phyloP scores from a whole-genome alignment of 1,284 basidiomycete genomes.

The Jaminaea rosea region DNA sequence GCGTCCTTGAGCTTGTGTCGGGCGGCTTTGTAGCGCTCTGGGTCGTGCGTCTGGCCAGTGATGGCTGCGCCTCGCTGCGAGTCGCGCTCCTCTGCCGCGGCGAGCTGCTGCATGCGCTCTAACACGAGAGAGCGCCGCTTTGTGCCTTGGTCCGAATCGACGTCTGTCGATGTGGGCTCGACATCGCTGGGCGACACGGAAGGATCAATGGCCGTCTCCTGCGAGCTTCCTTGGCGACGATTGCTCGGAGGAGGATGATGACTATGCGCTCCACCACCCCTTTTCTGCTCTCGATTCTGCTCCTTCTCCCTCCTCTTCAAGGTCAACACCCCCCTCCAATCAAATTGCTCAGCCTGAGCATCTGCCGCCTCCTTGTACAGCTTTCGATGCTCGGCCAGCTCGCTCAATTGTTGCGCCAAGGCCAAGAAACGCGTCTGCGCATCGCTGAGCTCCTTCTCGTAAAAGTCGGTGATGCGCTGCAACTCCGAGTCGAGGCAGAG shows the following conservation, averaged over 20 bases:
- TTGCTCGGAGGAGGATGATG: too few relatives aligned
- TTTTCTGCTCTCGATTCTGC: neutral
- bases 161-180: too few relatives aligned
- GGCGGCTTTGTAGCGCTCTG: slow-evolving; percentile 70
- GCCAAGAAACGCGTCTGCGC: slow-evolving; percentile 54
- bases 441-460: slow-evolving; percentile 63
- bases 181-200: neutral
- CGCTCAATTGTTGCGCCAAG: slow-evolving; percentile 64
- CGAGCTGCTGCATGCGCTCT: slow-evolving; percentile 1
- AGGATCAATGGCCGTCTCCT: neutral
- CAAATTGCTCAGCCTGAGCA: neutral
- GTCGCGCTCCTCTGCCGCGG: neutral
- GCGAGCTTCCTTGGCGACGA: too few relatives aligned
- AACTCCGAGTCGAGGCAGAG: slow-evolving; percentile 27
- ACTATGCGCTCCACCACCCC: too few relatives aligned
- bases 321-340: too few relatives aligned
- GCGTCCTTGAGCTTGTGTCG: slow-evolving; percentile 74
- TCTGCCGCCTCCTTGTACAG: slow-evolving; percentile 18
- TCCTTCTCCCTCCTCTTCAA: too few relatives aligned
- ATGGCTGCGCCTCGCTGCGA: too few relatives aligned
- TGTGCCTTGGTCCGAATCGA: slow-evolving; percentile 32
- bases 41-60: slow-evolving; percentile 53
- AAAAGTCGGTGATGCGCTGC: slow-evolving; percentile 55
- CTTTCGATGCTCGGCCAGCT: slow-evolving; percentile 39
- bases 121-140: slow-evolving; percentile 30